Evolutionary conservation across 2,329 filamentous ascomycete species (phyloP), one percentile per base, ranked within the genome.

Genomic region (Fusarium pilosicola): DNA sequence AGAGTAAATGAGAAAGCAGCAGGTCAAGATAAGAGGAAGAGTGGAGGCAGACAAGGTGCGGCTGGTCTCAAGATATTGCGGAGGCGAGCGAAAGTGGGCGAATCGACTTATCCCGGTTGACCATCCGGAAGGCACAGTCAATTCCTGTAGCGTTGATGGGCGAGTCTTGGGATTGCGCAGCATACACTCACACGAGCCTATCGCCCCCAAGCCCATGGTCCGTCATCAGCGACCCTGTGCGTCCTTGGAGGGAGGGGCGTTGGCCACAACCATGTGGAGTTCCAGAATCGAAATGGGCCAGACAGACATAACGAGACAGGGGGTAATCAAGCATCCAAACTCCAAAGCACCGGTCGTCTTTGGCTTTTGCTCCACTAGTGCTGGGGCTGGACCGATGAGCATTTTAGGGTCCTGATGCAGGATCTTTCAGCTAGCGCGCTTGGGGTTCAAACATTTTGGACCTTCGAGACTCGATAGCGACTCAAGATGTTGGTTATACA

Each of bases 41-140:
- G 76, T 76, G 76, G 74, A 77, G 65, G 71, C 44, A 52, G 68
- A 71, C 72, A 70, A 76, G 73, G 76, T 76, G 76, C 76, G 62
- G 74, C 66, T 74, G 74, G 72, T 77, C 75, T 68, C 76, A 78
- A 78, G 76, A 78, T 78, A 78, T 78, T 76, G 76, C 75, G 76
- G 76, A 78, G 76, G 76, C 74, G 76, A 78, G 67, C 70, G 62
- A 61, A 54, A 68, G 72, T 74, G 74, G 68, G 73, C 76, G 67
- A 78, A 76, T 77, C 70, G 73, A 77, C 67, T 67, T 56, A 64
- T 66, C 68, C 65, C 68, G 70, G 65, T 73, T 74, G 65, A 49
- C 49, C 42, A 73, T 75, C 72, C 67, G 52, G 65, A 71, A 57
- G 74, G 68, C 64, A 74, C 71, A 73, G 68, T 44, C 51, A 68